Evolutionary conservation across 352 stramenopile species (phyloP), one percentile per base, ranked within the genome.

Genomic region (Pseudoperonospora humuli): DNA sequence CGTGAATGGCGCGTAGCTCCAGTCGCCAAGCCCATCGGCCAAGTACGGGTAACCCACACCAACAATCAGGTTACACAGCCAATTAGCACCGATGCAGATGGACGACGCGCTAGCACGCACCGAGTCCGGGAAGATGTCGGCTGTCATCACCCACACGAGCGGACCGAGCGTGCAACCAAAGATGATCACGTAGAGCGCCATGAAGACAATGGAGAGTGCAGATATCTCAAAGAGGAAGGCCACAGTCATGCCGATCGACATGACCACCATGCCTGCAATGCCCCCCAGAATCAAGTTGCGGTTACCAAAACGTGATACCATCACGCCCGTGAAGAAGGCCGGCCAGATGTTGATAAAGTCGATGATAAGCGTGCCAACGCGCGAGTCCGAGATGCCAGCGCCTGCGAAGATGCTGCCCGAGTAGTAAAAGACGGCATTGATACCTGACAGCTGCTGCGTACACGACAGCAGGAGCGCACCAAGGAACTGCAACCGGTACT

Each of bases 211-310:
- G 28, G 68, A 70, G 10, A 76, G 39, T 36, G 21, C 38, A 25
- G 56, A 57, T 23, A 68, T 23, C 24, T 70, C 45, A 29, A 59
- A 47, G 19, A 71, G 37, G 31, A 77, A 63, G 31, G 67, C 57
- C 21, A 85, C 42, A 4, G 67, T 78, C 45, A 83, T 67, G 25
- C 58, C 59, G 17, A 76, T 45, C 6, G 70, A 50, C 20, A 58
- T 66, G 19, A 83, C 20, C 7, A 75, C n/a, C 70, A 85, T 85
- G 17, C 50, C 39, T 5, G 40, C 45, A n/a, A 64, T 51, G 14
- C 67, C 67, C n/a, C 37, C 36, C n/a, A 82, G 52, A 6, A 85
- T 58, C 61, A 85, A 70, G 35, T 41, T 72, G 43, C 70, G 70
- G 36, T 71, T 77, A 23, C 57, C 57, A 29, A 82, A 81, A 45